Percentiles rank a stretch among this genome's conserved stretches.
Conservation (phyloP, 495 filamentous ascomycete species). For the Chaetomium cochliodes region DNA sequence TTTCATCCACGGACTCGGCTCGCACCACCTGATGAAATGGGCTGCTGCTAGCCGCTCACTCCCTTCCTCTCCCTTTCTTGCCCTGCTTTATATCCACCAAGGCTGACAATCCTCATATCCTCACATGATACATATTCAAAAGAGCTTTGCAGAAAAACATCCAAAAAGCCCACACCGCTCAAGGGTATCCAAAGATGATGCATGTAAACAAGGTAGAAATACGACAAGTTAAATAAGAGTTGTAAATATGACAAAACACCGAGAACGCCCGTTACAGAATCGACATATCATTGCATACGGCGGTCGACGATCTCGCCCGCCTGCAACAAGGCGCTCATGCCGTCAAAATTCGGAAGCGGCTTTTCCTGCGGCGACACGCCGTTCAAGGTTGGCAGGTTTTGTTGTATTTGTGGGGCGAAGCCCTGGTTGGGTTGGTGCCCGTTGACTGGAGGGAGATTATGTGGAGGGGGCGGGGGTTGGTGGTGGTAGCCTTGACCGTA, state of each 20-base stretch:
- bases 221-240: background rate
- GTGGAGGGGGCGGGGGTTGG: constrained; percentile 18
- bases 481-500: constrained; percentile 25
- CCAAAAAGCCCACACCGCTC: background rate
- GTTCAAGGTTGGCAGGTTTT: background rate
- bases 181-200: constrained; percentile 14
- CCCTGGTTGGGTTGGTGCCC: background rate
- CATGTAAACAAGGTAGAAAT: background rate
- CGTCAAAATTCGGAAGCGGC: constrained; percentile 38
- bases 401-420: background rate
- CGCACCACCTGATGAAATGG: background rate
- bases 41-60: background rate
- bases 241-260: background rate
- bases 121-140: background rate
- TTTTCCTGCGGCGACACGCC: constrained; percentile 19
- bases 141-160: background rate
- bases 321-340: constrained; percentile 53
- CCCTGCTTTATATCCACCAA: background rate
- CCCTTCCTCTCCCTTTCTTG: background rate
- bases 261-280: background rate
- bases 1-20: too few species aligned
- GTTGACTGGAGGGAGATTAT: background rate
- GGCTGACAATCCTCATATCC: background rate
- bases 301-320: constrained; percentile 56
- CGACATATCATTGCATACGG: constrained; percentile 28